Base-by-base conservation (phyloP, 2,329 filamentous ascomycete genomes). In the Tolypocladium tropicale region DNA sequence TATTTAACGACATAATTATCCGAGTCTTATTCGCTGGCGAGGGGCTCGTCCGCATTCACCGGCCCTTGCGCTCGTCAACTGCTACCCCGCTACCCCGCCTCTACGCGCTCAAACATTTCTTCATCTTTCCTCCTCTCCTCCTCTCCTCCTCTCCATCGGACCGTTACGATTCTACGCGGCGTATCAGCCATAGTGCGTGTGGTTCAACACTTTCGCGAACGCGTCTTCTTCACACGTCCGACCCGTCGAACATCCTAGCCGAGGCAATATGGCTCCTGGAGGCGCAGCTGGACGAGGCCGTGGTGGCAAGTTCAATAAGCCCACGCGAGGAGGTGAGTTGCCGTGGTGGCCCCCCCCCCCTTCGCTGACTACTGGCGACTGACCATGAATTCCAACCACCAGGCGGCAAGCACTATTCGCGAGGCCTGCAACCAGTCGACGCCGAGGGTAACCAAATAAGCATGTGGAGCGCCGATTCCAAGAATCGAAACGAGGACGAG, bases 351-450 rank as follows among this genome's bases (percentile, higher is more conserved):
- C 25, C 16, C 10, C 6, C 6, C 34, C 16, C 34, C 34, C 16
- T 16, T 32, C 11, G 14, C 4, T 14, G 25, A 32, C 25, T 16
- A 28, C 46, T 49, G 25, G 46, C 25, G 14, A n/a, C 46, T 49
- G 46, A 49, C 25, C 14, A 18, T 32, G 12, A 6, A 16, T 51
- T 16, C 33, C 9, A 34, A 48, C n/a, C 32, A 11, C 28, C 61
- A 96, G 92, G 92, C 60, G 94, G 94, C 68, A 96, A 96, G 75
- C 87, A 95, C 68, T 99, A 95, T 77, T 96, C 92, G 63, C 88
- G 90, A 62, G 86, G 96, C 71, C 84, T 97, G 51, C 86, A 89
- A 71, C 92, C 92, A 23, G 76, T 94, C 67, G 92, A 96, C 67
- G 86, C 85, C 63, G 89, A 97, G 68, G 94, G 93, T 64, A 94